These are phyloP conservation scores for Coemansia sp. DNA, from an alignment of 192 early-diverging fungal species.

Conservation along the genomic window DNA sequence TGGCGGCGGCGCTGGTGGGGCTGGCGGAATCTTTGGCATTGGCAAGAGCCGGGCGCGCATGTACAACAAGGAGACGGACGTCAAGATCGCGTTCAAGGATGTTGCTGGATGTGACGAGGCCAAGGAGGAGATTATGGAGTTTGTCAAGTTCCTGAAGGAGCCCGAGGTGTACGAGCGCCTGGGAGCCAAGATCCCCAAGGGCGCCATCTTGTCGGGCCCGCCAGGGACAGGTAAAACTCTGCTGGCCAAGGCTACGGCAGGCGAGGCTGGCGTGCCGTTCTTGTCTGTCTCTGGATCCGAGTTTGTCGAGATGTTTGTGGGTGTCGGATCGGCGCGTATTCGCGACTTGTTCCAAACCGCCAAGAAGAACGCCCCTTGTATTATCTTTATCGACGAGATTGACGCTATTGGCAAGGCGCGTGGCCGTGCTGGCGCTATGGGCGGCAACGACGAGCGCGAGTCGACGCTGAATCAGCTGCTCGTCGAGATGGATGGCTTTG, in stretches of 20 bases:
- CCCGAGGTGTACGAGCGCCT: conserved; percentile 86
- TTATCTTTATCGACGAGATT: conserved; percentile 99
- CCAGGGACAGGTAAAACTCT: conserved; percentile 99
- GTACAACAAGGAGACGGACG: conserved; percentile 96
- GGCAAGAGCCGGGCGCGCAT: conserved; percentile 94
- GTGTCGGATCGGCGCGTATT: conserved; percentile 90
- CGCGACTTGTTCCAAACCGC: conserved; percentile 96
- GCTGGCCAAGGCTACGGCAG: conserved; percentile 97
- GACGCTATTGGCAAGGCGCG: conserved; percentile 99
- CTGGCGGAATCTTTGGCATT: conserved; percentile 91
- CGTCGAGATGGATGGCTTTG: conserved; percentile 99
- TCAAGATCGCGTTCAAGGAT: conserved; percentile 95
- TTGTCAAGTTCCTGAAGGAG: conserved; percentile 99
- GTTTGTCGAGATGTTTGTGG: conserved; percentile 99
- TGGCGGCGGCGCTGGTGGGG: conserved; percentile 59
- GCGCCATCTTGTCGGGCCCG: conserved; percentile 90
- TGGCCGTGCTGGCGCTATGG: conserved; percentile 78
- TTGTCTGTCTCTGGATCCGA: conserved; percentile 98
- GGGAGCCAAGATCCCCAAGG: conserved; percentile 98
- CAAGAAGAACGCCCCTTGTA: conserved; percentile 96
- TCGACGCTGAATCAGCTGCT: conserved; percentile 95
- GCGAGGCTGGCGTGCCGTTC: conserved; percentile 98
- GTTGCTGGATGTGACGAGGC: conserved; percentile 99
- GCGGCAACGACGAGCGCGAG: conserved; percentile 98
- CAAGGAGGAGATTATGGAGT: conserved; percentile 99